Evolutionary conservation across 2,329 filamentous ascomycete species (phyloP), one percentile per base, ranked within the genome.

Genomic region (Cadophora sp.): DNA sequence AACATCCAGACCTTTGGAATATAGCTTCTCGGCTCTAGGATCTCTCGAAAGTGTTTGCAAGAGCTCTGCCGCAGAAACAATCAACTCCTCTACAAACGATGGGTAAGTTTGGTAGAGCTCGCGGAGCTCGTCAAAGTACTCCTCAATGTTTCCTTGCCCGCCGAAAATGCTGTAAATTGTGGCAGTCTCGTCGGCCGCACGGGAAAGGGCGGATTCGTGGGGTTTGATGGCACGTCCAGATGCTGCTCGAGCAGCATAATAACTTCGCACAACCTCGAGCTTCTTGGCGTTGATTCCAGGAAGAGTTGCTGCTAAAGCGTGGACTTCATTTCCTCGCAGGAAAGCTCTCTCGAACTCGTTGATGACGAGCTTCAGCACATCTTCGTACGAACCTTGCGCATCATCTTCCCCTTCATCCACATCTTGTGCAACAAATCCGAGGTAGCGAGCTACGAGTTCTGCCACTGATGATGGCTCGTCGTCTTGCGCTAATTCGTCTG

Each of bases 311-410:
- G 91, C 94, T 69, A 99, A 82, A 30, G 94, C 94, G 81, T 99
- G 96, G 59, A 97, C 94, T 79, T 99, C 96, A 76, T 99, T 99
- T 71, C 96, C 96, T 64, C 91, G 89, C 76, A 99, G 89, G 81
- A 97, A 98, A 64, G 90, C 93, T 56, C 96, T 90, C 86, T 99
- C 96, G 74, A 99, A 99, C 81, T 99, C 96, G 80, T 96, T 96
- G 63, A 98, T 83, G 64, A 96, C 87, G 69, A 97, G 87, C 83
- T 96, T 97, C 73, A 99, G 85, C 66, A 98, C 93, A 78, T 97
- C 94, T 77, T 94, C 89, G 79, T 96, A 97, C 55, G 93, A 95
- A 70, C 93, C 94, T 72, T 94, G 91, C 58, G 89, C 85, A 78
- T 94, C 92, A 76, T 97, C 95, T 77, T 98, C 96, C 65, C 93